phyloP scores from a whole-genome alignment of 179 eudicot genomes.

The Nepenthes alata region DNA sequence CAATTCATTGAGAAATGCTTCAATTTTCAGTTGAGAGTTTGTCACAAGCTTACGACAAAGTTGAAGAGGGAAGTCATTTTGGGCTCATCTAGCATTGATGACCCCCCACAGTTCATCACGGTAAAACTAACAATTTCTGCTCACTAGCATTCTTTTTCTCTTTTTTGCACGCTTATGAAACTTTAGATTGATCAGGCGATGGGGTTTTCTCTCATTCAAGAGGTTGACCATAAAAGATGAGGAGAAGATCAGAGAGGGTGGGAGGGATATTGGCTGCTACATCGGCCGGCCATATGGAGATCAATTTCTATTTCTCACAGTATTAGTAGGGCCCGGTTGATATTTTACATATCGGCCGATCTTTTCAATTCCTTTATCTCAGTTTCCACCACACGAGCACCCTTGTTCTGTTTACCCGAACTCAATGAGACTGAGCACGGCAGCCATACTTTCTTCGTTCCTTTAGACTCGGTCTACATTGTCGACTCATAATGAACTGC shows the following conservation, averaged over 20 bases:
- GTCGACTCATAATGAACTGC: background rate
- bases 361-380: no score
- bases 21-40: slow-evolving; percentile 49
- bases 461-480: background rate
- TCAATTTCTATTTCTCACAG: no score
- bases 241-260: no score
- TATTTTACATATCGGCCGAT: no score
- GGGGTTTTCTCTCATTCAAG: background rate
- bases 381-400: no score
- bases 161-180: background rate
- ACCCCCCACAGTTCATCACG: slow-evolving; percentile 76
- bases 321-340: no score
- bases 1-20: slow-evolving; percentile 2
- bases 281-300: no score
- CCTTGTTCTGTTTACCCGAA: no score
- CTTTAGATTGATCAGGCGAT: background rate
- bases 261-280: no score
- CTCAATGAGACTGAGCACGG: no score
- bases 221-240: no score
- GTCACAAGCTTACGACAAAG: slow-evolving; percentile 64
- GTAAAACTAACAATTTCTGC: slow-evolving; percentile 19
- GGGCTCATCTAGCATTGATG: slow-evolving; percentile 84
- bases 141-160: background rate
- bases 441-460: background rate
- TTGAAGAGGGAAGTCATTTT: slow-evolving; percentile 62